These are phyloP conservation scores for Cladosporium cucumerinum DNA, from an alignment of 2,329 filamentous ascomycete species.

Conservation along the genomic window DNA sequence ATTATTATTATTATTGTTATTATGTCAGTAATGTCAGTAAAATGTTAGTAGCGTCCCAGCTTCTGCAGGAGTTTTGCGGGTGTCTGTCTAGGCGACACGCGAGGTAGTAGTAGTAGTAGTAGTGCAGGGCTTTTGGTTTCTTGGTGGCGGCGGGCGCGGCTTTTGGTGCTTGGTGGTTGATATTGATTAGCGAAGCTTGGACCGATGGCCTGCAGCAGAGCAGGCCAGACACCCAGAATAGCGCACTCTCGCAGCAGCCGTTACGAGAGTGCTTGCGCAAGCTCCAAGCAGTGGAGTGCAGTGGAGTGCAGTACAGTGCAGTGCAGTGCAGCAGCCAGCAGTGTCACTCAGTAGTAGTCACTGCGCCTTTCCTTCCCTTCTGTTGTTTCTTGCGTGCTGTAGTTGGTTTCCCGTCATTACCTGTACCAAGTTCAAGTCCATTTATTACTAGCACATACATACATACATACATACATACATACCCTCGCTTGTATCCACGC, in stretches of 20 bases:
- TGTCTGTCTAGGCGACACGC: slow-evolving; percentile 3
- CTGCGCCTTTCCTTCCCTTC: not conserved
- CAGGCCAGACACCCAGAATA: slow-evolving; percentile 8
- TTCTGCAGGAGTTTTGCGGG: not conserved
- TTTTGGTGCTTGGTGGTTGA: not conserved
- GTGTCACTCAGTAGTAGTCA: not conserved
- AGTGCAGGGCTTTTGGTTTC: not conserved
- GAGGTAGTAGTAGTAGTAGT: not conserved
- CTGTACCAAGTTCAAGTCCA: not conserved
- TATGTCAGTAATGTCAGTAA: too few relatives aligned
- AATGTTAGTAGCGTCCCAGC: not conserved
- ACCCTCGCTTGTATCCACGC: not conserved
- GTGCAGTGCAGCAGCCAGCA: not conserved
- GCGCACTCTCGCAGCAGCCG: not conserved
- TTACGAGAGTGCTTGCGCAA: slow-evolving; percentile 5
- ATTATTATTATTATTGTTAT: too few relatives aligned
- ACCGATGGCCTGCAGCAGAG: not conserved
- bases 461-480: too few relatives aligned
- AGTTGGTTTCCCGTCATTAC: not conserved
- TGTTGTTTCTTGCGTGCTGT: not conserved
- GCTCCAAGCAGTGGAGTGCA: not conserved
- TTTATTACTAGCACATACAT: too few relatives aligned
- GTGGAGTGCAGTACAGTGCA: too few relatives aligned
- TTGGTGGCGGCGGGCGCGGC: not conserved
- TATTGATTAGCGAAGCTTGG: not conserved